These are phyloP conservation scores for Cyberlindnera lachancei DNA, from an alignment of 805 yeast species.

Conservation along the genomic window DNA sequence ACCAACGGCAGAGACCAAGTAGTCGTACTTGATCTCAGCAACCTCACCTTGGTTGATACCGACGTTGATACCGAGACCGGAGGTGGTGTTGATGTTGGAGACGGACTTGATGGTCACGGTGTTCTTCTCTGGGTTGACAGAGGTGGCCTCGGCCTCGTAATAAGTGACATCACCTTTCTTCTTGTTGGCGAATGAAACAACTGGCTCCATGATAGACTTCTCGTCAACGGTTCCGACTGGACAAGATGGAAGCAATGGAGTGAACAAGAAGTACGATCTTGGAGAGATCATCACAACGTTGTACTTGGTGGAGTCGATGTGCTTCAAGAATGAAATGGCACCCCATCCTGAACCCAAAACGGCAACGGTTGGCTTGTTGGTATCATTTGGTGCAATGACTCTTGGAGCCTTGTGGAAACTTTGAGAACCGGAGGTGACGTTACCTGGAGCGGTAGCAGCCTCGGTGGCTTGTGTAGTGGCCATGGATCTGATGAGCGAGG, in stretches of 20 bases:
- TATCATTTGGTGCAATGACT: slow-evolving; percentile 25
- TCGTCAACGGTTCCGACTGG: slow-evolving; percentile 89
- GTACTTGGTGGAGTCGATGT: slow-evolving; percentile 79
- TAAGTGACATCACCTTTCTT: slow-evolving; percentile 71
- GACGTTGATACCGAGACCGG: slow-evolving; percentile 22
- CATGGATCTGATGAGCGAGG: neutral
- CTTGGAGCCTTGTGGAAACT: slow-evolving; percentile 33
- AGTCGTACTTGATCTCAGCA: slow-evolving; percentile 59
- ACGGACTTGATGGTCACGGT: slow-evolving; percentile 52
- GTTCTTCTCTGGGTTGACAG: slow-evolving; percentile 69
- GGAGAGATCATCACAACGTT: slow-evolving; percentile 88
- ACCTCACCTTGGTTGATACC: slow-evolving; percentile 33
- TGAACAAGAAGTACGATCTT: slow-evolving; percentile 87
- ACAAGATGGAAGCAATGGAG: slow-evolving; percentile 87
- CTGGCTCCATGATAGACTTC: slow-evolving; percentile 92
- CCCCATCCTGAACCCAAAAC: slow-evolving; percentile 94
- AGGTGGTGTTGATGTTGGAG: slow-evolving; percentile 31
- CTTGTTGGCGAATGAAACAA: slow-evolving; percentile 77
- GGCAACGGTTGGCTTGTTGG: slow-evolving; percentile 41
- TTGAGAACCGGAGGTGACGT: slow-evolving; percentile 22
- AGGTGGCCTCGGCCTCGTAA: slow-evolving; percentile 86
- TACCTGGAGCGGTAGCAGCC: neutral
- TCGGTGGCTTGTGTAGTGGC: neutral
- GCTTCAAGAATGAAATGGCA: slow-evolving; percentile 75
- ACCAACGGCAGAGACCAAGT: slow-evolving; percentile 85